These are phyloP conservation scores for Aspergillus brasiliensis DNA, from an alignment of 2,329 filamentous ascomycete species.

Conservation along the genomic window DNA sequence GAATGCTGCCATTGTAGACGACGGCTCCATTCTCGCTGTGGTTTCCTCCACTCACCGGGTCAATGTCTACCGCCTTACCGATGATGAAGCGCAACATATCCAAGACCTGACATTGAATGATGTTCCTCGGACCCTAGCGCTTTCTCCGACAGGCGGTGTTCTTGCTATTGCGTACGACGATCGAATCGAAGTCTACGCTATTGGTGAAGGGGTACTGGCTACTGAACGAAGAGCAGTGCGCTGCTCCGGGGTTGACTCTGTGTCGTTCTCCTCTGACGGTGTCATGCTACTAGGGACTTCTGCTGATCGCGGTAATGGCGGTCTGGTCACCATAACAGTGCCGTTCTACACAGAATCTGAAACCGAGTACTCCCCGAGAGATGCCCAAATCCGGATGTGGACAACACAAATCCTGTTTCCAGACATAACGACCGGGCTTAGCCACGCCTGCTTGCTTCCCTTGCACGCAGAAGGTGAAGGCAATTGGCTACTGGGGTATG, in stretches of 20 bases:
- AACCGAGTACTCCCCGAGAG: conserved; percentile 53
- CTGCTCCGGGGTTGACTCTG: conserved; percentile 72
- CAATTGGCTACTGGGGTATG: conserved; percentile 76
- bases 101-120: conserved; percentile 78
- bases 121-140: conserved; percentile 72
- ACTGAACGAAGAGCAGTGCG: conserved; percentile 76
- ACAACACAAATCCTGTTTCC: conserved; percentile 84
- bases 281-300: conserved; percentile 78
- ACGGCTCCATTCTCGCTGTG: conserved; percentile 75
- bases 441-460: conserved; percentile 70
- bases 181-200: conserved; percentile 82
- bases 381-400: conserved; percentile 75
- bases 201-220: conserved; percentile 63
- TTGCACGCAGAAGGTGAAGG: conserved; percentile 59
- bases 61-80: conserved; percentile 75
- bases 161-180: conserved; percentile 83
- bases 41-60: conserved; percentile 81
- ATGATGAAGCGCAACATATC: conserved; percentile 67
- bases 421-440: conserved; percentile 76
- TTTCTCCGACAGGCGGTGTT: conserved; percentile 80
- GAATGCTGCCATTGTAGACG: conserved; percentile 76
- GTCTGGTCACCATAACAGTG: conserved; percentile 74
- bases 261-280: conserved; percentile 76
- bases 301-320: conserved; percentile 63
- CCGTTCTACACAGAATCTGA: conserved; percentile 70